Percentiles rank a stretch among this genome's conserved stretches.
Evolutionary conservation across 768 basidiomycete species (phyloP).

Genomic region (Boletus speciosus): DNA sequence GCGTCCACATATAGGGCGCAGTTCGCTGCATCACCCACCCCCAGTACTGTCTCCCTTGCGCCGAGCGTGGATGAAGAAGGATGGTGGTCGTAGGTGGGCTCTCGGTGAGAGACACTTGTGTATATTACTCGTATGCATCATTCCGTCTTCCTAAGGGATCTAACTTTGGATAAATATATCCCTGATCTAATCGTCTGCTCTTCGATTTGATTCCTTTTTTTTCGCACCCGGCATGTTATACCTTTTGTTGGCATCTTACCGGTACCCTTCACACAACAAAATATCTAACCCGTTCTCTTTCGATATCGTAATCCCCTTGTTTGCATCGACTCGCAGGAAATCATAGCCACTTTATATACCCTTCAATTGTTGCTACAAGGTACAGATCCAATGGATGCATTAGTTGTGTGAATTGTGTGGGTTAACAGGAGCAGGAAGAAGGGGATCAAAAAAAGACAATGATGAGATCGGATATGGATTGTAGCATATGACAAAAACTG

Average conservation of each 20-base stretch:
- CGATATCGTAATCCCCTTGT: slow-evolving; percentile 9
- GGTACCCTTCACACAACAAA: not conserved
- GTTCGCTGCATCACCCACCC: slow-evolving; percentile 64
- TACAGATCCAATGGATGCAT: slow-evolving; percentile 37
- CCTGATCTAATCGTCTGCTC: slow-evolving; percentile 20
- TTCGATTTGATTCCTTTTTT: not conserved
- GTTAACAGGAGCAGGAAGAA: slow-evolving; percentile 10
- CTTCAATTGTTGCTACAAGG: slow-evolving; percentile 38
- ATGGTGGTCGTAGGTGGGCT: slow-evolving; percentile 58
- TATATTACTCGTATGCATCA: slow-evolving; percentile 5
- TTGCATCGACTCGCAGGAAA: slow-evolving; percentile 16
- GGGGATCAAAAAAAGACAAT: slow-evolving; percentile 1
- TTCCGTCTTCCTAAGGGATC: slow-evolving; percentile 9
- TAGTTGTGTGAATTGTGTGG: slow-evolving; percentile 28
- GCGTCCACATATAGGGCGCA: slow-evolving; percentile 47
- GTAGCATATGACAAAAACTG: slow-evolving; percentile 3
- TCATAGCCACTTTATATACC: slow-evolving; percentile 33
- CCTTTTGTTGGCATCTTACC: slow-evolving; percentile 7
- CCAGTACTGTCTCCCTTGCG: slow-evolving; percentile 68
- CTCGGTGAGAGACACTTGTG: slow-evolving; percentile 1
- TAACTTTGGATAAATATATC: slow-evolving; percentile 17
- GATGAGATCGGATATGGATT: slow-evolving; percentile 18
- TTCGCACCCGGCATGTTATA: slow-evolving; percentile 9
- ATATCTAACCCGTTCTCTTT: not conserved
- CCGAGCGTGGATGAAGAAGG: slow-evolving; percentile 72